Evolutionary conservation across 352 stramenopile species (phyloP).

Genomic region (Globisporangium spiculum): DNA sequence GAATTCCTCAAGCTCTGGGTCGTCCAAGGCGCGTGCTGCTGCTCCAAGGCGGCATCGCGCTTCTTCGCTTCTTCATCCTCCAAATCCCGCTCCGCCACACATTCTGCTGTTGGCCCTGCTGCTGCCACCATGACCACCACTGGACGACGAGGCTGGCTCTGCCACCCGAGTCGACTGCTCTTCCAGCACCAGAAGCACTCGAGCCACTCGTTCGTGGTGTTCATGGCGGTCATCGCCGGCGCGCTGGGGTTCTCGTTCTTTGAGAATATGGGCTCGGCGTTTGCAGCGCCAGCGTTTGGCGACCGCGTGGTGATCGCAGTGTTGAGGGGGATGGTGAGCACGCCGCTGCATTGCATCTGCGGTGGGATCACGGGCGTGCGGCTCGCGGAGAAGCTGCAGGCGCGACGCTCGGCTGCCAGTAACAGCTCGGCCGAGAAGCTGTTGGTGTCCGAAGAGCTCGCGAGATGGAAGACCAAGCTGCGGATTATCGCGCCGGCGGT

Average conservation of each 20-base stretch:
- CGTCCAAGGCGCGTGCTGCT: conserved; percentile 51
- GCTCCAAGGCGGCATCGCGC: conserved; percentile 2
- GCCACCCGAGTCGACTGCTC: conserved; percentile 45
- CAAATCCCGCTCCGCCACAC: background rate
- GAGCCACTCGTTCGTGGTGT: conserved; percentile 59
- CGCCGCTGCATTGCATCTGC: conserved; percentile 61
- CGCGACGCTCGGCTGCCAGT: conserved; percentile 18
- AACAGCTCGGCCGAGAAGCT: conserved; percentile 8
- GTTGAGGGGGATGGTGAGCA: conserved; percentile 39
- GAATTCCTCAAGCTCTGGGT: conserved; percentile 70
- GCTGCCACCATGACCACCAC: background rate
- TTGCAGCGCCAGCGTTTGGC: conserved; percentile 27
- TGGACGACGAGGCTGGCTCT: conserved; percentile 36
- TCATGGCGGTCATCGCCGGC: conserved; percentile 46
- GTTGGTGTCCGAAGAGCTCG: conserved; percentile 18
- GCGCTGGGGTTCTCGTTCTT: conserved; percentile 59
- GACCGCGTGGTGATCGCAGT: conserved; percentile 37
- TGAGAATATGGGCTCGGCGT: conserved; percentile 58
- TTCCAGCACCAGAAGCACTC: conserved; percentile 39
- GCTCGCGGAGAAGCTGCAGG: conserved; percentile 37
- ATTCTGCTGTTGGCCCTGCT: background rate
- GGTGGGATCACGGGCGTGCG: conserved; percentile 61
- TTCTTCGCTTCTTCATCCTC: conserved; percentile 5
- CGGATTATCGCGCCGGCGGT: conserved; percentile 40
- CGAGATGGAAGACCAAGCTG: conserved; percentile 36